Base-by-base conservation (phyloP, 768 basidiomycete species). In the Hygrophorus russula region DNA sequence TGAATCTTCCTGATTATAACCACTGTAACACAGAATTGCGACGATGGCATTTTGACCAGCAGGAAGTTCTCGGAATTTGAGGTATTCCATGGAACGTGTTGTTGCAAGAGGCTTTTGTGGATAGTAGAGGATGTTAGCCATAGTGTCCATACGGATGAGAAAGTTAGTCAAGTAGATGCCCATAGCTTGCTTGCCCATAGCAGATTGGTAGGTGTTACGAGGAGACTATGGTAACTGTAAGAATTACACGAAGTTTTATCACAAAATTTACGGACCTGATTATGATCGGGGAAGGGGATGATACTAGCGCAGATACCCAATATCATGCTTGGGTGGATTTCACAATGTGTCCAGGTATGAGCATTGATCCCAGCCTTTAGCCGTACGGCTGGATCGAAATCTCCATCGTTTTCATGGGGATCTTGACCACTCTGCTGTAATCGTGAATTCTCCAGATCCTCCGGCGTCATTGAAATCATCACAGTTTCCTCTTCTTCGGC, bases 101-200 rank as follows among this genome's bases (percentile, higher is more conserved):
- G 94, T 98, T 1, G 94, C 94, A 36, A 98, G 82, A 28, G 94
- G 96, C 60, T 99, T 99, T 68, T 99, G 94, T 19, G 94, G 94
- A 60, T 99, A 99, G 64, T 96, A 99, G 36, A 99, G 74, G 50
- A 99, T 96, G 57, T 99, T 99, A 52, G 94, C 91, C 94, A 98
- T 98, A 8, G 96, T 99, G 61, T 99, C 94, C 91, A 98, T 94
- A 42, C 94, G 90, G 52, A 97, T 85, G 52, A 96, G 77, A 73
- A 94, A 99, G 64, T 98, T 99, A 29, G 94, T 98, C 29, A 98
- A 74, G 65, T 87, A 96, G 51, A 98, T 91, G 40, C 96, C 94
- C 94, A 99, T 99, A 9, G 94, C 94, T 78, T 99, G 94, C 68
- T 99, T 99, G 53, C 96, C 96, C 94, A 99, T 99, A 41, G 94